These are phyloP conservation scores for Chytriomyces confervae DNA, from an alignment of 192 early-diverging fungal genomes.

Conservation along the genomic window DNA sequence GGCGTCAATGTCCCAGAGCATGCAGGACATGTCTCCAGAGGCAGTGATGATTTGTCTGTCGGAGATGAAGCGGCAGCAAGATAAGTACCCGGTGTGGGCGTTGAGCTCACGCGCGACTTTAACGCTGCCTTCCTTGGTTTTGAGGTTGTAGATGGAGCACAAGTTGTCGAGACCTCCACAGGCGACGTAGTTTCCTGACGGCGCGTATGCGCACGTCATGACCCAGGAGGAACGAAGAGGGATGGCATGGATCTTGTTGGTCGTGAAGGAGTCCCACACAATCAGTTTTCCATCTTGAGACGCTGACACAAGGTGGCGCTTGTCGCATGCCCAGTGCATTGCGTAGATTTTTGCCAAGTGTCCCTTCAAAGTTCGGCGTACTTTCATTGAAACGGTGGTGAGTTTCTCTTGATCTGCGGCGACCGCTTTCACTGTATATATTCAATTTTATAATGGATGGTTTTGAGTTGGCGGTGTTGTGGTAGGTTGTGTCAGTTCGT, in stretches of 20 bases:
- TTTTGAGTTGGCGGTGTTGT: not conserved
- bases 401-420: slow-evolving; percentile 85
- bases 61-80: slow-evolving; percentile 95
- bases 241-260: slow-evolving; percentile 99
- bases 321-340: slow-evolving; percentile 99
- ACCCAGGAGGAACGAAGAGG: slow-evolving; percentile 99
- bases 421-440: slow-evolving; percentile 76
- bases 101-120: slow-evolving; percentile 93
- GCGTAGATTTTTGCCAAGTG: slow-evolving; percentile 99
- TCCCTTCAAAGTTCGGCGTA: slow-evolving; percentile 95
- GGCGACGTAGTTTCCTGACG: slow-evolving; percentile 97
- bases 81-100: slow-evolving; percentile 97
- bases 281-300: slow-evolving; percentile 99
- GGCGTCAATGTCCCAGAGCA: slow-evolving; percentile 99
- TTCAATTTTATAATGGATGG: not conserved
- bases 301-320: slow-evolving; percentile 94
- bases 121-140: slow-evolving; percentile 90
- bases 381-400: slow-evolving; percentile 92
- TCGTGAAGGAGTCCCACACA: slow-evolving; percentile 98
- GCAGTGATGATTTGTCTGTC: slow-evolving; percentile 95
- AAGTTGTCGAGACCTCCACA: slow-evolving; percentile 99
- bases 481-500: not conserved
- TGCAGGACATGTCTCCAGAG: slow-evolving; percentile 98
- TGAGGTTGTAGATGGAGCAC: slow-evolving; percentile 98
- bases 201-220: slow-evolving; percentile 99